phyloP scores from a whole-genome alignment of 768 basidiomycete species.

The Russula earlei region DNA sequence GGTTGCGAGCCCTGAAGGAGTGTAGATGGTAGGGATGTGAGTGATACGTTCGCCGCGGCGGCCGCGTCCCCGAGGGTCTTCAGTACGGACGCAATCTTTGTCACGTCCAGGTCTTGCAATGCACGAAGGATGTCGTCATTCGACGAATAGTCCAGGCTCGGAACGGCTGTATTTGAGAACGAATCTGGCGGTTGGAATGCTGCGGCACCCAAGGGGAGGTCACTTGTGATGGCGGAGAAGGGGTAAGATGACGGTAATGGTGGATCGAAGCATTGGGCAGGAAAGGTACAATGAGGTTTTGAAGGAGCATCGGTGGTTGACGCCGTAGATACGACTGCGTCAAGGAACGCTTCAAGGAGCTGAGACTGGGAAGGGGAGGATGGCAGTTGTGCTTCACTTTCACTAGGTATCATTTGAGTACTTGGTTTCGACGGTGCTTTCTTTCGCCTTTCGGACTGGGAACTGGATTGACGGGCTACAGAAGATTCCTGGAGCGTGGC shows the following conservation, averaged over 20 bases:
- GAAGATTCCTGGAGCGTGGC: neutral
- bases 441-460: constrained; percentile 27
- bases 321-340: constrained; percentile 57
- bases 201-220: neutral
- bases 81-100: constrained; percentile 59
- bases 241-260: constrained; percentile 16
- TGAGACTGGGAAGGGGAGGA: constrained; percentile 1
- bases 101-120: constrained; percentile 62
- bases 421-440: constrained; percentile 24
- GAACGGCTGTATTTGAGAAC: constrained; percentile 16
- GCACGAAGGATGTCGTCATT: constrained; percentile 69
- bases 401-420: neutral
- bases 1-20: constrained; percentile 3
- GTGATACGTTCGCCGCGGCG: constrained; percentile 32
- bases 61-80: constrained; percentile 55
- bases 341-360: constrained; percentile 44
- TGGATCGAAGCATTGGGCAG: constrained; percentile 16
- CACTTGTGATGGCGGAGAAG: neutral
- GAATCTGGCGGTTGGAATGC: constrained; percentile 30
- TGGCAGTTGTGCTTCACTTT: constrained; percentile 8
- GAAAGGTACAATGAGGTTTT: constrained; percentile 23
- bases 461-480: neutral
- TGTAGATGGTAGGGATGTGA: constrained; percentile 9
- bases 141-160: constrained; percentile 39
- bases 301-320: constrained; percentile 33